Evolutionary conservation across 768 basidiomycete species (phyloP), one percentile per base, ranked within the genome.

Genomic region (Udeniomyces megalosporus): DNA sequence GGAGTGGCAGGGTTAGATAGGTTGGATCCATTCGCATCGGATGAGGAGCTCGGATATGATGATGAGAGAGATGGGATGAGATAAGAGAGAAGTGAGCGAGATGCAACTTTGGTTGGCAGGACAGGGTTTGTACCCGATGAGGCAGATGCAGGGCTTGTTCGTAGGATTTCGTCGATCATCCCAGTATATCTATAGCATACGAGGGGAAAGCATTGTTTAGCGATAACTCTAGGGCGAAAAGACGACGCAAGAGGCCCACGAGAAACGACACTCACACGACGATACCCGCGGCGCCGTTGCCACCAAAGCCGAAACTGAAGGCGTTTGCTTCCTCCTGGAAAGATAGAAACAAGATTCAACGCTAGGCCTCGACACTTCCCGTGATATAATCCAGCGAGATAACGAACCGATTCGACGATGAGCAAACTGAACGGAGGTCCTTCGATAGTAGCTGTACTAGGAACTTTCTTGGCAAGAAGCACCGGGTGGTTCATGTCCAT

Each of bases 251-350:
- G n/a, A n/a, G n/a, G n/a, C n/a, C n/a, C n/a, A n/a, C n/a, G n/a
- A n/a, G n/a, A n/a, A n/a, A n/a, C n/a, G n/a, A n/a, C n/a, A n/a
- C n/a, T n/a, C n/a, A n/a, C 10, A 99, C 82, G 59, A 97, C 92
- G 62, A 99, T 81, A 6, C 95, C 93, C 62, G 89, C 91, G 0
- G 84, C 88, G 42, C 88, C 86, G 68, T 90, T 82, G 14, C 89
- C 89, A 4, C 73, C 72, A 67, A 96, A 97, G 1, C 93, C 93
- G 70, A 92, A 96, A 1, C 86, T 88, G 72, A 99, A 95, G 1
- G 95, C 93, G 69, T 96, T 99, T 10, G 81, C 79, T 63, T 87
- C n/a, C n/a, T 82, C n/a, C n/a, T n/a, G n/a, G n/a, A n/a, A n/a
- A n/a, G n/a, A n/a, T n/a, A n/a, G n/a, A n/a, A n/a, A n/a, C n/a